These are phyloP conservation scores for Eremothecium coryli DNA, from an alignment of 1,139 yeast genomes.

Conservation along the genomic window DNA sequence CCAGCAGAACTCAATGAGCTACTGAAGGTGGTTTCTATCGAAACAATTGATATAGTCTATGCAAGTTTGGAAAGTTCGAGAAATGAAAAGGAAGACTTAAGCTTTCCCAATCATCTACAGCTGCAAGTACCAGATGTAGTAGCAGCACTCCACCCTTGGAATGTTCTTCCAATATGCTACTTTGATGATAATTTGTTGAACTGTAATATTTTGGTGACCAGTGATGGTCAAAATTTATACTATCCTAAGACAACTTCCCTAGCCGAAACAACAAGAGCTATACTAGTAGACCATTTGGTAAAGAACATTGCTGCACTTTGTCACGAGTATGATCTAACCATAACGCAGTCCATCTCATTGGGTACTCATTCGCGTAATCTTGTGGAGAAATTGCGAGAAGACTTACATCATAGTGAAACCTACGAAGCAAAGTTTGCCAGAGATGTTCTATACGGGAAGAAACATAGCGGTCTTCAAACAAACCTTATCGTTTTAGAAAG, in stretches of 20 bases:
- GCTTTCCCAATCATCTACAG: slow-evolving; percentile 7
- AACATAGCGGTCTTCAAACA: slow-evolving; percentile 33
- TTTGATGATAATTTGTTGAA: slow-evolving; percentile 22
- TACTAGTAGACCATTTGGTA: slow-evolving; percentile 23
- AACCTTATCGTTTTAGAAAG: slow-evolving; percentile 75
- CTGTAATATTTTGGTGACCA: slow-evolving; percentile 18
- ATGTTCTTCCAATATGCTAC: slow-evolving; percentile 19
- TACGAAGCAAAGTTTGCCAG: slow-evolving; percentile 18
- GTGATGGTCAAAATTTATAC: slow-evolving; percentile 20
- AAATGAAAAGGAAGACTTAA: slow-evolving; percentile 11
- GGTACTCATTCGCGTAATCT: slow-evolving; percentile 22
- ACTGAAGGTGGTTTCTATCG: slow-evolving; percentile 6
- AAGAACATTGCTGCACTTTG: slow-evolving; percentile 19
- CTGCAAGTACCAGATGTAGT: slow-evolving; percentile 5
- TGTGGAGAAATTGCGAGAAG: slow-evolving; percentile 16
- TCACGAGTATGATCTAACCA: slow-evolving; percentile 16
- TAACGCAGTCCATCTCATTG: slow-evolving; percentile 22
- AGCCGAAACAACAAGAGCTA: slow-evolving; percentile 20
- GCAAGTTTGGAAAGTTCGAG: slow-evolving; percentile 20
- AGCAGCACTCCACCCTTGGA: slow-evolving; percentile 16
- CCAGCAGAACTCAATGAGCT: slow-evolving; percentile 11
- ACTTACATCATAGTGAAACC: slow-evolving; percentile 12
- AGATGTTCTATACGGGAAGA: slow-evolving; percentile 27
- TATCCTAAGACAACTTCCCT: slow-evolving; percentile 18
- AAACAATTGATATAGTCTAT: slow-evolving; percentile 14